Evolutionary conservation across 202 grass and related monocot genomes (phyloP).

Genomic region (Thinopyrum obtusiflorum): DNA sequence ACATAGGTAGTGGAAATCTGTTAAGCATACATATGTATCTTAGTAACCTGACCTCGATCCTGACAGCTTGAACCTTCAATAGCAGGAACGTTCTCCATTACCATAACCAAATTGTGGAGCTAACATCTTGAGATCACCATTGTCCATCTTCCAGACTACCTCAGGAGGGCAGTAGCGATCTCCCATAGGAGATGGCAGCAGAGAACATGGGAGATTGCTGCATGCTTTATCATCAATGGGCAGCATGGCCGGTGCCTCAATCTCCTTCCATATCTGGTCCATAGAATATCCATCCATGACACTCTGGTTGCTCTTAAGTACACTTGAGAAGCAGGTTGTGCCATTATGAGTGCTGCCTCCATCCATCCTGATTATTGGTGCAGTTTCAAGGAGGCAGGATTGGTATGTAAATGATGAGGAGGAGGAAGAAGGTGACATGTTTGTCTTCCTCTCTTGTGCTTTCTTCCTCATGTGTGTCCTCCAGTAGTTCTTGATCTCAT

Average conservation of each 20-base stretch:
- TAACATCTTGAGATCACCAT: slow-evolving; percentile 32
- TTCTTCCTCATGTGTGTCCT: slow-evolving; percentile 73
- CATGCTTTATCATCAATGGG: slow-evolving; percentile 15
- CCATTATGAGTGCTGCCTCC: slow-evolving; percentile 8
- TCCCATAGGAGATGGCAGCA: slow-evolving; percentile 23
- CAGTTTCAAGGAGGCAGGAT: slow-evolving; percentile 25
- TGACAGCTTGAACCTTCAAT: slow-evolving; percentile 25
- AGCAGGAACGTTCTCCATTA: slow-evolving; percentile 1
- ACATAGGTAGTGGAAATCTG: background rate
- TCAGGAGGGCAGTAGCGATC: slow-evolving; percentile 40
- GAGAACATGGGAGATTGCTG: slow-evolving; percentile 16
- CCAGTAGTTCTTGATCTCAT: slow-evolving; percentile 75
- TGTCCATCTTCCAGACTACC: slow-evolving; percentile 46
- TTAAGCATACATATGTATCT: slow-evolving; percentile 22
- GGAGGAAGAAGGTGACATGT: slow-evolving; percentile 36
- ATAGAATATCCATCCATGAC: slow-evolving; percentile 47
- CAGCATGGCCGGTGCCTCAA: slow-evolving; percentile 24
- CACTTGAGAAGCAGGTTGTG: slow-evolving; percentile 20
- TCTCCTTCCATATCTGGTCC: slow-evolving; percentile 66
- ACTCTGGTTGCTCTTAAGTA: slow-evolving; percentile 27
- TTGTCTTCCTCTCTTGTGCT: slow-evolving; percentile 52
- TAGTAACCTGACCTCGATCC: slow-evolving; percentile 33
- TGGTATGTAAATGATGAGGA: slow-evolving; percentile 45
- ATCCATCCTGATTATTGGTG: background rate
- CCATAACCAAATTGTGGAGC: slow-evolving; percentile 36